Evolutionary conservation across 1,284 basidiomycete species (phyloP).

Genomic region (Apiotrichum veenhuisii): DNA sequence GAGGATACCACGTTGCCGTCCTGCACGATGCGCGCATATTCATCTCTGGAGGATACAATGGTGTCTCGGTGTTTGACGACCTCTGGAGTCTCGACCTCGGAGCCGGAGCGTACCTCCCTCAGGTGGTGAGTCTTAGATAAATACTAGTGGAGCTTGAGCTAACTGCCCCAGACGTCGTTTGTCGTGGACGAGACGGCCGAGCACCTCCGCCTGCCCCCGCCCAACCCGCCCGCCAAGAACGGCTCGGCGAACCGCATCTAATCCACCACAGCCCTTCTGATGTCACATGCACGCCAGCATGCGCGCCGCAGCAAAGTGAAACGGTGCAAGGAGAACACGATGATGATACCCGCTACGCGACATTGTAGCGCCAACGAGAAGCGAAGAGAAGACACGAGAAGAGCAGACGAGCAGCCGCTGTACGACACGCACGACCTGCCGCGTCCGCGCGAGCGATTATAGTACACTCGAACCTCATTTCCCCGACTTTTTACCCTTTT

Average conservation of each 20-base stretch:
- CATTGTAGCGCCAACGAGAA: neutral
- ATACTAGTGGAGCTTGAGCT: neutral
- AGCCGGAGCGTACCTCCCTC: conserved; percentile 83
- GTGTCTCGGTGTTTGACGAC: conserved; percentile 74
- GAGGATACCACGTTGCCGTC: conserved; percentile 72
- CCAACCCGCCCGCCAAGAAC: conserved; percentile 7
- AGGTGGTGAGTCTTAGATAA: conserved; percentile 56
- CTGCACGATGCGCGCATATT: conserved; percentile 79
- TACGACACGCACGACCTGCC: neutral
- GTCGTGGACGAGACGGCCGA: conserved; percentile 39
- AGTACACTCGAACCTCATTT: neutral
- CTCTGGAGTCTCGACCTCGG: conserved; percentile 79
- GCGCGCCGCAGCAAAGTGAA: too few relatives aligned
- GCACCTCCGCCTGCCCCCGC: conserved; percentile 6
- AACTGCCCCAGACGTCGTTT: conserved; percentile 44
- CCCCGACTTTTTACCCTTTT: neutral
- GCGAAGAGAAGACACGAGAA: neutral
- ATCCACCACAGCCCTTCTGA: neutral
- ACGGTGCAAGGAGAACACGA: too few relatives aligned
- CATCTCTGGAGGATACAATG: conserved; percentile 84
- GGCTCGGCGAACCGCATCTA: conserved; percentile 7
- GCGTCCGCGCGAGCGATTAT: neutral
- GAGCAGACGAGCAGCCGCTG: neutral
- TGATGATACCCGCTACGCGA: neutral
- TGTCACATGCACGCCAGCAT: too few relatives aligned